A percentile compares a stretch with the other conserved stretches of the same genome.
These are phyloP conservation scores for Jaenimonas drosophilae DNA, from an alignment of 208 protist species.

Conservation along the genomic window DNA sequence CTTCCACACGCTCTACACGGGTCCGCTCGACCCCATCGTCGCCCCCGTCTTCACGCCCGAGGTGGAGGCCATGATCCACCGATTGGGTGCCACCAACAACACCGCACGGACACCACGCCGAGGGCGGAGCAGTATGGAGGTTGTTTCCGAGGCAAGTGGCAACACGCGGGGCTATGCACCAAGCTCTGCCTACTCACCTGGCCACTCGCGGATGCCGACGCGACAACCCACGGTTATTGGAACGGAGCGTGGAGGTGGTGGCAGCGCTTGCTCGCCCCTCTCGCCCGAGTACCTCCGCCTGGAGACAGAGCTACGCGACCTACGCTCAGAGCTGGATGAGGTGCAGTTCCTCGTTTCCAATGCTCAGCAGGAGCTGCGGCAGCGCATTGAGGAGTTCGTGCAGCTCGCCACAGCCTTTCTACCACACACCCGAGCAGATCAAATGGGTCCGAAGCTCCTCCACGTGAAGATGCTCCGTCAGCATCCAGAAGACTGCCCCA, in stretches of 20 bases:
- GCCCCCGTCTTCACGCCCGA: conserved; percentile 29
- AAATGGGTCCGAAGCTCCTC: conserved; percentile 23
- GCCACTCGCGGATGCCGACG: no score
- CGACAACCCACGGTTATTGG: no score
- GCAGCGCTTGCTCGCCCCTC: not conserved
- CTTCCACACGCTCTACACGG: conserved; percentile 39
- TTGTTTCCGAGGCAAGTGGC: no score
- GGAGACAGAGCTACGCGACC: conserved; percentile 26
- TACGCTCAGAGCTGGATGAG: conserved; percentile 48
- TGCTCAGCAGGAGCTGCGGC: conserved; percentile 25
- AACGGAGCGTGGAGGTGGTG: no score
- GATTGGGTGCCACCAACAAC: no score
- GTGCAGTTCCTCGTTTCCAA: conserved; percentile 31
- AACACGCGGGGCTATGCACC: no score
- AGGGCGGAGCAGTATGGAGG: no score
- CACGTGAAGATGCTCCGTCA: conserved; percentile 58
- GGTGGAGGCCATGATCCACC: conserved; percentile 23
- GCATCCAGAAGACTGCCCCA: conserved; percentile 39
- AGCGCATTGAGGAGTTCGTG: conserved; percentile 29
- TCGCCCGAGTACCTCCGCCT: conserved; percentile 27
- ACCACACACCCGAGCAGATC: conserved; percentile 46
- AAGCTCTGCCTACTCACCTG: no score
- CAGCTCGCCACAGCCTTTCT: conserved; percentile 22
- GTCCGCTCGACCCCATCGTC: conserved; percentile 42
- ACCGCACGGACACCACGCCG: no score